A percentile compares a stretch with the other conserved stretches of the same genome.
Evolutionary conservation across 148 eudicot genomes (phyloP).

Genomic region (Dianthus caryophyllus): DNA sequence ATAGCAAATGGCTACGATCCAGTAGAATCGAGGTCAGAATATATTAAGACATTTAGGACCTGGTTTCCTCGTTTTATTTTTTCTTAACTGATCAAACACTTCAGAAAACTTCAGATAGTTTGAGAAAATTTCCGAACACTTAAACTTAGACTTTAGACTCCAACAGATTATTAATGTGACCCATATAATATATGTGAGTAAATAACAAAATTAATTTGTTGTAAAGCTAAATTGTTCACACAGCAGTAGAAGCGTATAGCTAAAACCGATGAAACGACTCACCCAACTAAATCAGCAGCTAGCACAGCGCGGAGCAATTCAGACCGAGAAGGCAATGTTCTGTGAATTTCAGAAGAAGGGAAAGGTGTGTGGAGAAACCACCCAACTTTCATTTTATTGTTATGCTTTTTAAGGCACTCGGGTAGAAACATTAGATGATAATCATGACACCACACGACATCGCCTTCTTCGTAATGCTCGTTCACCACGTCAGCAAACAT

Average conservation of each 20-base stretch:
- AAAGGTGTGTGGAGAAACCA: constrained; percentile 97
- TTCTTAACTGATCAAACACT: no score
- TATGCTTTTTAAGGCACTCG: constrained; percentile 58
- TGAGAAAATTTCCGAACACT: no score
- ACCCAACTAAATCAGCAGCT: constrained; percentile 92
- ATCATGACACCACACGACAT: constrained; percentile 94
- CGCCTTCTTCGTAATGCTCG: constrained; percentile 77
- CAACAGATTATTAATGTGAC: no score
- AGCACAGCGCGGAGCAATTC: constrained; percentile 76
- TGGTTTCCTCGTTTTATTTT: no score
- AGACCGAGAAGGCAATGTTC: constrained; percentile 82
- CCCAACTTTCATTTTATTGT: constrained; percentile 79
- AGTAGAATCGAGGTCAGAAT: background rate
- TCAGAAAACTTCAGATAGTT: no score
- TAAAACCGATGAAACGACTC: constrained; percentile 18
- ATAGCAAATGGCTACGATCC: background rate
- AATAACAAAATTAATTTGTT: background rate
- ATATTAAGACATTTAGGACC: background rate
- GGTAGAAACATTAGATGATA: constrained; percentile 96
- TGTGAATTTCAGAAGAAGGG: constrained; percentile 90
- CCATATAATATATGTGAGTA: no score
- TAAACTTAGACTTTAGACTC: no score
- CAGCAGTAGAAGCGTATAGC: background rate
- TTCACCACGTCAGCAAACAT: constrained; percentile 94
- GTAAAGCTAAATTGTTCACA: background rate